These are phyloP conservation scores for Suillus paluster DNA, from an alignment of 768 basidiomycete genomes.

Conservation along the genomic window DNA sequence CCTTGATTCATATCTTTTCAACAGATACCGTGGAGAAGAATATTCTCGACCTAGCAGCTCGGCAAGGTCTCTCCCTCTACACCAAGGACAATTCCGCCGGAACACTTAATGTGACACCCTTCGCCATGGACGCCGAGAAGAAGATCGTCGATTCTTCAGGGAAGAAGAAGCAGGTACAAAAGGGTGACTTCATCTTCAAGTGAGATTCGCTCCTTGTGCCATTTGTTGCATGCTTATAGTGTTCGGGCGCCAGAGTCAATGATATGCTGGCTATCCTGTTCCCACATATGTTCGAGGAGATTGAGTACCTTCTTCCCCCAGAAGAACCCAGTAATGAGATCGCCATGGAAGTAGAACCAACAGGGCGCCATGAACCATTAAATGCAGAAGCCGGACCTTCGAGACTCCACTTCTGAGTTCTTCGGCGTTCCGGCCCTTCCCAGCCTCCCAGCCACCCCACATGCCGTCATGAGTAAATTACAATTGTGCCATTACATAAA, in stretches of 20 bases:
- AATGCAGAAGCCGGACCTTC: slow-evolving; percentile 59
- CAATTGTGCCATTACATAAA: not conserved
- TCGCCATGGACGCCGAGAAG: slow-evolving; percentile 56
- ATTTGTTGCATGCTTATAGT: slow-evolving; percentile 5
- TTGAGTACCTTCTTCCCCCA: slow-evolving; percentile 63
- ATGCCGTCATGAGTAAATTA: not conserved
- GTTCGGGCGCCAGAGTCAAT: slow-evolving; percentile 50
- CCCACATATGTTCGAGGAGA: slow-evolving; percentile 78
- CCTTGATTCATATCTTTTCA: not conserved
- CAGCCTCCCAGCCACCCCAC: not conserved
- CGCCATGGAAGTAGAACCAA: slow-evolving; percentile 10
- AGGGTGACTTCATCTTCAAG: slow-evolving; percentile 84
- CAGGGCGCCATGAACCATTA: slow-evolving; percentile 19
- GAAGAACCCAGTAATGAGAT: slow-evolving; percentile 26
- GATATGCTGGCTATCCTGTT: slow-evolving; percentile 86
- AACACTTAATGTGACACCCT: slow-evolving; percentile 63
- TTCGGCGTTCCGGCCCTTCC: not conserved
- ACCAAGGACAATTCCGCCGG: slow-evolving; percentile 74
- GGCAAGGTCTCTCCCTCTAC: slow-evolving; percentile 78
- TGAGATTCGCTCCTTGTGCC: slow-evolving; percentile 32
- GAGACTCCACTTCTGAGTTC: slow-evolving; percentile 27
- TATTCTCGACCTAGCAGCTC: slow-evolving; percentile 81
- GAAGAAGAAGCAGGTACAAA: slow-evolving; percentile 45
- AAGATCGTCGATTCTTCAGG: slow-evolving; percentile 53
- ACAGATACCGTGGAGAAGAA: slow-evolving; percentile 81